Evolutionary conservation across 2,329 filamentous ascomycete genomes (phyloP).

Genomic region (Massarina eburnea): DNA sequence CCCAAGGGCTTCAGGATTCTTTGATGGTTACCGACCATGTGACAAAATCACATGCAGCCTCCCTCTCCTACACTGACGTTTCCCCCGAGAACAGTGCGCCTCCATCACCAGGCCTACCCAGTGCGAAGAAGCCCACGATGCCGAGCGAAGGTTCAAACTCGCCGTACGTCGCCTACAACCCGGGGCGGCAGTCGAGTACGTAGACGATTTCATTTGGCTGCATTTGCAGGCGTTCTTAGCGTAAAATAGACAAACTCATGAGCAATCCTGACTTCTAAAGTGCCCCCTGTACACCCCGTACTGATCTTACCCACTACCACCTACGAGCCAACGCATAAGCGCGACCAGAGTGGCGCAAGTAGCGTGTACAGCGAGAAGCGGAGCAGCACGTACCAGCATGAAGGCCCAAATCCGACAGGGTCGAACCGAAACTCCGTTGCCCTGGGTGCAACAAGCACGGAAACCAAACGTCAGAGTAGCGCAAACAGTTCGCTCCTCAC

Average conservation of each 20-base stretch:
- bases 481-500: conserved; percentile 19
- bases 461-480: conserved; percentile 16
- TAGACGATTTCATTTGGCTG: conserved; percentile 19
- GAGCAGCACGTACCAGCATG: conserved; percentile 16
- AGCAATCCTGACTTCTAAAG: conserved; percentile 29
- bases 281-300: conserved; percentile 14
- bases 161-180: background rate
- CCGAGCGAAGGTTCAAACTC: background rate
- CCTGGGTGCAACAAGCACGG: conserved; percentile 11
- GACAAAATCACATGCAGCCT: conserved; percentile 31
- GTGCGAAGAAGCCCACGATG: background rate
- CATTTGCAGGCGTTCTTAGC: conserved; percentile 28
- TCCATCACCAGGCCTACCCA: conserved; percentile 24
- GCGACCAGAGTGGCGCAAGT: conserved; percentile 35
- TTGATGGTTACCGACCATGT: conserved; percentile 23
- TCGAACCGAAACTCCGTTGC: conserved; percentile 23
- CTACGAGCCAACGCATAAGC: conserved; percentile 28
- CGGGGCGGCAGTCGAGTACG: background rate
- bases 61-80: conserved; percentile 21
- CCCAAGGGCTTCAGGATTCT: conserved; percentile 25
- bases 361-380: conserved; percentile 37
- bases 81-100: conserved; percentile 24
- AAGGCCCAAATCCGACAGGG: conserved; percentile 13
- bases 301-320: conserved; percentile 17
- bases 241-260: conserved; percentile 23